These are phyloP conservation scores for Hymenoscyphus fraxineus DNA, from an alignment of 2,329 filamentous ascomycete species.

Conservation along the genomic window DNA sequence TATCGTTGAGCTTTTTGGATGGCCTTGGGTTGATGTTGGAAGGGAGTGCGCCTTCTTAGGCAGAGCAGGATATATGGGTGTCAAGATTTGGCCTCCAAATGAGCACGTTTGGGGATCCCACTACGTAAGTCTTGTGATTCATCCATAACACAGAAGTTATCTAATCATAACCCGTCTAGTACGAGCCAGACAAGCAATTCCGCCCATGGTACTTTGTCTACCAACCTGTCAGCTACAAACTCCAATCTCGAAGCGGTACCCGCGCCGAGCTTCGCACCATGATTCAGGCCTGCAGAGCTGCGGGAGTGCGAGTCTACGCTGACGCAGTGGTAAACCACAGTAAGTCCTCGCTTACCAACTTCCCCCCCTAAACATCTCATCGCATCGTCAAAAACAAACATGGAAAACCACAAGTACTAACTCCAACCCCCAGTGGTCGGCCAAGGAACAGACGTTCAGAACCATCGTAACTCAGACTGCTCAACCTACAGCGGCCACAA, in stretches of 20 bases:
- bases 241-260: conserved; percentile 32
- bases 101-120: conserved; percentile 33
- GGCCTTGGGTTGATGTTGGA: conserved; percentile 33
- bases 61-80: conserved; percentile 34
- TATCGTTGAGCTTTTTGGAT: conserved; percentile 34
- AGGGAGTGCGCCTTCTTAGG: conserved; percentile 32
- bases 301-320: conserved; percentile 33
- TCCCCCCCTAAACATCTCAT: too few relatives aligned
- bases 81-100: conserved; percentile 33
- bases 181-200: conserved; percentile 32
- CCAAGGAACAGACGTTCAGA: conserved; percentile 32
- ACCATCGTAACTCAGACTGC: conserved; percentile 30
- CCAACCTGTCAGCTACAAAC: conserved; percentile 32
- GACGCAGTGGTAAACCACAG: conserved; percentile 33
- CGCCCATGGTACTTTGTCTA: conserved; percentile 33
- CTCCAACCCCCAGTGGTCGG: conserved; percentile 17
- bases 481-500: conserved; percentile 30
- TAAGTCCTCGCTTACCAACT: too few relatives aligned
- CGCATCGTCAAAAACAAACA: too few relatives aligned
- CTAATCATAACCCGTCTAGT: conserved; percentile 10
- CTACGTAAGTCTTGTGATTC: conserved; percentile 16
- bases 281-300: conserved; percentile 28
- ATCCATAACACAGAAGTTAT: not conserved
- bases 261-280: conserved; percentile 23
- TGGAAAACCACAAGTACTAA: too few relatives aligned